phyloP scores from a whole-genome alignment of 2,329 filamentous ascomycete genomes.

The Fusarium sp. region DNA sequence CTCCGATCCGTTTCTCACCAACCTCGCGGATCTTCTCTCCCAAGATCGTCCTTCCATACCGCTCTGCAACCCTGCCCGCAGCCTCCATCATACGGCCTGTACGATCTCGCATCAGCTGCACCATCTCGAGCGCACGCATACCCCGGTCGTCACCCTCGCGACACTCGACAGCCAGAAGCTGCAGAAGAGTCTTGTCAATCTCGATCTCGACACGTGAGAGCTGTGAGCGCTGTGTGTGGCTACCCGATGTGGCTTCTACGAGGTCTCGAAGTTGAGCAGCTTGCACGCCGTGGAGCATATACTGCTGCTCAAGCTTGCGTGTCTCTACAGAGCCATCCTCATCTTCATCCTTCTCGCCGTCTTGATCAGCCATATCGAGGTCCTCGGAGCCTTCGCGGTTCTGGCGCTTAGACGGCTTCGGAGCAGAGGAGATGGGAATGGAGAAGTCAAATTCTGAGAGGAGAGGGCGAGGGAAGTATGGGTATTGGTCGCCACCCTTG shows the following conservation, averaged over 20 bases:
- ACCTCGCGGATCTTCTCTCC: slow-evolving; percentile 92
- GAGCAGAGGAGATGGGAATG: slow-evolving; percentile 78
- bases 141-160: slow-evolving; percentile 92
- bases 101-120: slow-evolving; percentile 85
- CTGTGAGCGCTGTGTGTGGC: slow-evolving; percentile 73
- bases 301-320: slow-evolving; percentile 82
- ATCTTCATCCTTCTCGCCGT: slow-evolving; percentile 51
- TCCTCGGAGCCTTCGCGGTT: slow-evolving; percentile 52
- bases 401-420: slow-evolving; percentile 53
- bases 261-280: slow-evolving; percentile 83
- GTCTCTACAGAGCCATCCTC: slow-evolving; percentile 63
- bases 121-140: slow-evolving; percentile 95
- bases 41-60: slow-evolving; percentile 85
- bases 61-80: slow-evolving; percentile 87
- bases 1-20: slow-evolving; percentile 78
- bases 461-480: slow-evolving; percentile 91
- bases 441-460: slow-evolving; percentile 95
- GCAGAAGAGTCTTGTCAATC: slow-evolving; percentile 90
- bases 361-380: slow-evolving; percentile 54
- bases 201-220: slow-evolving; percentile 83
- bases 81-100: slow-evolving; percentile 93
- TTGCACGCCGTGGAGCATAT: slow-evolving; percentile 80
- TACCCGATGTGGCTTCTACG: slow-evolving; percentile 73
- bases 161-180: slow-evolving; percentile 91
- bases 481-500: slow-evolving; percentile 93